A percentile compares a stretch with the other conserved stretches of the same genome.
phyloP scores from a whole-genome alignment of 169 alveolate species.

The Plasmodium vivax region DNA sequence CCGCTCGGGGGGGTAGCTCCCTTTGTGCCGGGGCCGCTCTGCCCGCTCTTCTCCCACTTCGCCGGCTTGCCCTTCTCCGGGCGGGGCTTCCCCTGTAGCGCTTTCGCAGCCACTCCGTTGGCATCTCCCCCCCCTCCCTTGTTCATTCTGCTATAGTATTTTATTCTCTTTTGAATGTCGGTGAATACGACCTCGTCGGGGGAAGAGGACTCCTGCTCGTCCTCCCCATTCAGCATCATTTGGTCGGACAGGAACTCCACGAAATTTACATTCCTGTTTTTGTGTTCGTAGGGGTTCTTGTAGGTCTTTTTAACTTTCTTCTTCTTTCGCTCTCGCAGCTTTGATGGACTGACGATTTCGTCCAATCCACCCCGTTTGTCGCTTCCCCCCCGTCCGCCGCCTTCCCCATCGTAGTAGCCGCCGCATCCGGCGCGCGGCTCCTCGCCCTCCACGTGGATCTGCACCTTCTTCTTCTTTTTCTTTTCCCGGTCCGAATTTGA shows the following conservation, averaged over 20 bases:
- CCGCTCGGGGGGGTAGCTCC: background rate
- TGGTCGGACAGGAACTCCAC: slow-evolving; percentile 50
- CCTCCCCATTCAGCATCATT: slow-evolving; percentile 5
- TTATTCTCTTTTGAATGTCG: slow-evolving; percentile 13
- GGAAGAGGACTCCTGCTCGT: background rate
- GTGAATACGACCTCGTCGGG: background rate
- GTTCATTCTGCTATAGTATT: slow-evolving; percentile 1
- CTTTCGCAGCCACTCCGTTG: background rate
- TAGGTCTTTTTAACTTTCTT: slow-evolving; percentile 16
- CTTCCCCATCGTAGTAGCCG: background rate
- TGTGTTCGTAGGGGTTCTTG: background rate
- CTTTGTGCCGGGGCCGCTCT: background rate
- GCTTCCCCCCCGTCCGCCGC: no score
- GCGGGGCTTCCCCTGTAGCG: background rate
- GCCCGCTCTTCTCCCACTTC: background rate
- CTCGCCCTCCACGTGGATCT: background rate
- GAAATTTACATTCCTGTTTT: slow-evolving; percentile 22
- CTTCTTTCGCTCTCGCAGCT: slow-evolving; percentile 11
- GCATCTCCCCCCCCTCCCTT: background rate
- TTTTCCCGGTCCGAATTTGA: background rate
- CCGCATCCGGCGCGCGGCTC: background rate
- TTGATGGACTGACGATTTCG: slow-evolving; percentile 15
- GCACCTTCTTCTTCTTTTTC: background rate
- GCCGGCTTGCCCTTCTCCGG: background rate
- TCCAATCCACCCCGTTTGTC: background rate